Evolutionary conservation across 108 stramenopile genomes (phyloP), one percentile per base, ranked within the genome.

Genomic region (Fistulifera pelliculosa): DNA sequence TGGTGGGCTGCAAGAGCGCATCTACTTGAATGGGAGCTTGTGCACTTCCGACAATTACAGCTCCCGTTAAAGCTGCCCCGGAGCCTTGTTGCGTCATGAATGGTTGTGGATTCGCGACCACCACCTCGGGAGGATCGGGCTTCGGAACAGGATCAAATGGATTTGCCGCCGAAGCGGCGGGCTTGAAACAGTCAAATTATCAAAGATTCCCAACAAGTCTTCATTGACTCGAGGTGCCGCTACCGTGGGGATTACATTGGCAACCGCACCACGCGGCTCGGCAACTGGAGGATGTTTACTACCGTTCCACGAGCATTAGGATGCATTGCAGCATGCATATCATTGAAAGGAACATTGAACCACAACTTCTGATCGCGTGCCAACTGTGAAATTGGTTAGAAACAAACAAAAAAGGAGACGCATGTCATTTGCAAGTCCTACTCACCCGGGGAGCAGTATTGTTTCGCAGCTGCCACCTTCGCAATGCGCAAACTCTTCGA

Each of bases 401-500:
- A 8, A 35, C 8, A 35, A 3, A 8, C 8, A 35, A 35, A 8
- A 35, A 35, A 35, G 8, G 6, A 35, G 31, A 3, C 31, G 8
- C 31, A 35, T 35, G 8, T 8, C 31, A 35, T 6, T 35, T 35
- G 31, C 31, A 3, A 35, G 6, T 6, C 3, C 8, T 35, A 35
- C 31, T 35, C 31, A 35, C 31, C 31, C 31, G 31, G 6, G 31
- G 31, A 3, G 31, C 31, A 35, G 31, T 8, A 8, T 35, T 35
- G 26, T 23, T 57, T 12, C 18, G 13, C 41, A 78, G 25, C 41
- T 63, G 41, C 12, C 71, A 61, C 18, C 80, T 74, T 39, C 68
- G 60, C 25, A 73, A 56, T 16, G 62, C 63, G 44, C 80, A 81
- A 14, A 73, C 25, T 19, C 81, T 76, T 49, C 85, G 77, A 52